These are phyloP conservation scores for Trichoderma semiorbis DNA, from an alignment of 2,329 filamentous ascomycete genomes.

Conservation along the genomic window DNA sequence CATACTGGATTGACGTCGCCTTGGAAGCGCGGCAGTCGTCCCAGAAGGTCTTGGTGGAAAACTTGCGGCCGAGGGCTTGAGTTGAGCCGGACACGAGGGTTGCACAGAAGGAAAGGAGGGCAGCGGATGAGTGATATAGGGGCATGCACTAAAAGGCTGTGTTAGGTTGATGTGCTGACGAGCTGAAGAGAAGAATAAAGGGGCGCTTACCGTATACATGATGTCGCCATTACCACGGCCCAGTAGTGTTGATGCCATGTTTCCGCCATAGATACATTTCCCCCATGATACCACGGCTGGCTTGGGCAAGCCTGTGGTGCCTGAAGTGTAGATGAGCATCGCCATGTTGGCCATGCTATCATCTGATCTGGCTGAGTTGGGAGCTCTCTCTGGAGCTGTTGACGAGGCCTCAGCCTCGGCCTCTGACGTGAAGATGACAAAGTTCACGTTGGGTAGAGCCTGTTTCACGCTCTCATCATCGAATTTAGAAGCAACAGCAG, in stretches of 20 bases:
- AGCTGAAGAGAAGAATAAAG: neutral
- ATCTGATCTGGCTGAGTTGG: constrained; percentile 55
- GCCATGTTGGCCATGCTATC: constrained; percentile 56
- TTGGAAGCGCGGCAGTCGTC: constrained; percentile 65
- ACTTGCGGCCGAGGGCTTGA: constrained; percentile 70
- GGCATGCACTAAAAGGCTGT: constrained; percentile 66
- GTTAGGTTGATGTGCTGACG: neutral
- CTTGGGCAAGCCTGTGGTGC: constrained; percentile 82
- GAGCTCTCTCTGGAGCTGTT: constrained; percentile 51
- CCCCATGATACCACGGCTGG: constrained; percentile 72
- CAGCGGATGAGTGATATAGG: constrained; percentile 79
- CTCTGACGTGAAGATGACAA: constrained; percentile 60
- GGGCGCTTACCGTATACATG: constrained; percentile 64
- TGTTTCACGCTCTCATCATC: constrained; percentile 53
- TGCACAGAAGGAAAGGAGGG: constrained; percentile 63
- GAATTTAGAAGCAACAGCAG: constrained; percentile 52
- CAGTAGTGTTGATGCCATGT: constrained; percentile 44
- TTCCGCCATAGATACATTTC: constrained; percentile 54
- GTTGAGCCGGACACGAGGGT: constrained; percentile 61
- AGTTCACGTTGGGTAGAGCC: constrained; percentile 49
- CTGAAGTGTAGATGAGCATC: constrained; percentile 78
- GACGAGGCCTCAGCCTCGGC: constrained; percentile 52
- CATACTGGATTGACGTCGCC: constrained; percentile 79
- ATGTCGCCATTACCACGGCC: constrained; percentile 60
- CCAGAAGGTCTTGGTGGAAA: constrained; percentile 77